Evolutionary conservation across 2,329 filamentous ascomycete species (phyloP).

Genomic region (Cercospora zeina): DNA sequence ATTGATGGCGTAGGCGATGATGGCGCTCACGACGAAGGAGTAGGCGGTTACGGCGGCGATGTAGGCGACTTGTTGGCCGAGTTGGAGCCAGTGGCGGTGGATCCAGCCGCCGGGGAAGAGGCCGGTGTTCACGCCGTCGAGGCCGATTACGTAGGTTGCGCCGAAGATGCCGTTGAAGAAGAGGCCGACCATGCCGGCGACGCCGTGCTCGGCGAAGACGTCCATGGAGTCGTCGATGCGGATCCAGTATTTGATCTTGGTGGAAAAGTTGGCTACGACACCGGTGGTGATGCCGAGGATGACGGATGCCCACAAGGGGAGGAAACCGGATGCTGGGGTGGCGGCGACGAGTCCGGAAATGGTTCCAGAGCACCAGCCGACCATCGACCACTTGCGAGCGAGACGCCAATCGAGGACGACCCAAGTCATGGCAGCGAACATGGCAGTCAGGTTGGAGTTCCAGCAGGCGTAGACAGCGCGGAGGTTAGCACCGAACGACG

Average conservation of each 20-base stretch:
- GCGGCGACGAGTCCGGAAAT: slow-evolving; percentile 87
- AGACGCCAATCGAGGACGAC: slow-evolving; percentile 93
- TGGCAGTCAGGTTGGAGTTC: slow-evolving; percentile 93
- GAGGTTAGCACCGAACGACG: slow-evolving; percentile 74
- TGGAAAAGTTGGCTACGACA: slow-evolving; percentile 77
- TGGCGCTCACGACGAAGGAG: slow-evolving; percentile 70
- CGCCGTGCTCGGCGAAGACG: slow-evolving; percentile 84
- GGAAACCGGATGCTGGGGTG: slow-evolving; percentile 78
- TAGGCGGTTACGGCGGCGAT: slow-evolving; percentile 67
- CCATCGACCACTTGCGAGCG: slow-evolving; percentile 90
- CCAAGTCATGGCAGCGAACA: slow-evolving; percentile 91
- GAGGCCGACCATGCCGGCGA: slow-evolving; percentile 80
- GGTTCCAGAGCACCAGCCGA: slow-evolving; percentile 87
- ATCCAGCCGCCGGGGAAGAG: slow-evolving; percentile 64
- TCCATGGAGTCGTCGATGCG: slow-evolving; percentile 85
- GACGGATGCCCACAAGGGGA: slow-evolving; percentile 66
- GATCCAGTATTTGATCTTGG: slow-evolving; percentile 77
- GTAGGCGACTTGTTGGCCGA: slow-evolving; percentile 80
- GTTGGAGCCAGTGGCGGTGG: slow-evolving; percentile 69
- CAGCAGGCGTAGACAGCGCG: slow-evolving; percentile 97
- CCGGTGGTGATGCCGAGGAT: slow-evolving; percentile 63
- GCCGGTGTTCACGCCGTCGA: slow-evolving; percentile 71
- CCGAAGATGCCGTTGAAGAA: slow-evolving; percentile 74
- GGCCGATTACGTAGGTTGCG: slow-evolving; percentile 68
- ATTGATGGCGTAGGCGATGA: slow-evolving; percentile 74